Conservation (phyloP, 2,329 filamentous ascomycete species). For the Apiospora rasikravindrae region DNA sequence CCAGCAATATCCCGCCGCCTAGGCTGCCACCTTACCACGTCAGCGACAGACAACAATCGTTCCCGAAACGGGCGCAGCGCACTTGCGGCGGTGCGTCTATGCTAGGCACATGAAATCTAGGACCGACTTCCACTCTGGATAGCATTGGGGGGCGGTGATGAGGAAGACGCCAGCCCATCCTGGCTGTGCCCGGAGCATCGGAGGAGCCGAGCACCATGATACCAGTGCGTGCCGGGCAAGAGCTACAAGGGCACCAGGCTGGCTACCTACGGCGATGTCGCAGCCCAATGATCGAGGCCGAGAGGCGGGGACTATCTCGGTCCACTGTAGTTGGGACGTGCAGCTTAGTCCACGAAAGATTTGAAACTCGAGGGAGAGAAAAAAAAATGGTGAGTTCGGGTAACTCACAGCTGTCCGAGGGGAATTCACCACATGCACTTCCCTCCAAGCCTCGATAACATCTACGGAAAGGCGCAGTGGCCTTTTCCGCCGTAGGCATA, state of each 20-base stretch:
- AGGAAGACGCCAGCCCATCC: neutral
- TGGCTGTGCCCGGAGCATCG: neutral
- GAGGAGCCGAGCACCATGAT: neutral
- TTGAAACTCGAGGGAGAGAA: neutral
- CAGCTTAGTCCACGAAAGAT: neutral
- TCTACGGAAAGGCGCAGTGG: neutral
- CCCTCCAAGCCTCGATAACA: neutral
- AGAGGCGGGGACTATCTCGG: neutral
- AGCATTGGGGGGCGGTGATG: neutral
- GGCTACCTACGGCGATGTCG: neutral
- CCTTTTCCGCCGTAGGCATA: neutral
- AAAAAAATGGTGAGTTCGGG: too few species aligned
- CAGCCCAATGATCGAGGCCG: neutral
- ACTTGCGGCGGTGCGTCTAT: neutral
- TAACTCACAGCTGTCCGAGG: neutral
- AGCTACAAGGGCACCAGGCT: neutral
- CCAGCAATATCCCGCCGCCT: neutral
- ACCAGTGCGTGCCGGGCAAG: neutral
- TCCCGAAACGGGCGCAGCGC: neutral
- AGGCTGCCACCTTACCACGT: neutral
- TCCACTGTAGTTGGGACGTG: neutral
- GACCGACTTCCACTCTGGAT: neutral
- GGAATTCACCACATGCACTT: neutral
- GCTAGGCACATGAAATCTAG: too few species aligned
- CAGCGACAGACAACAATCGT: neutral